These are phyloP conservation scores for Diplotaxis tenuifolia DNA, from an alignment of 345 rosid species.

Conservation along the genomic window DNA sequence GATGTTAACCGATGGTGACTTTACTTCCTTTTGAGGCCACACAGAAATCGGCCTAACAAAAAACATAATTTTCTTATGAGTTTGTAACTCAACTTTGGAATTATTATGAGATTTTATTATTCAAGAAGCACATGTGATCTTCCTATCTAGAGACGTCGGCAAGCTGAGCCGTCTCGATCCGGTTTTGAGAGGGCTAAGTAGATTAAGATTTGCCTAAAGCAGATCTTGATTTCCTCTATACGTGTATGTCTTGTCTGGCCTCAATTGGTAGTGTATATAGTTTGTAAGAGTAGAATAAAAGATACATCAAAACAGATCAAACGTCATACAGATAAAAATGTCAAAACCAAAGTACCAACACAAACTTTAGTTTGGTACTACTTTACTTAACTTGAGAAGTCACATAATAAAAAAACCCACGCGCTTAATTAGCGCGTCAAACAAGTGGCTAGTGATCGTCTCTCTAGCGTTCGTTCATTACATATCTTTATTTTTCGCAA, in stretches of 20 bases:
- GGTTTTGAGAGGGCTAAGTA: neutral
- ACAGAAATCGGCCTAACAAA: neutral
- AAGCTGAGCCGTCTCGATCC: neutral
- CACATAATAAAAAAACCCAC: neutral
- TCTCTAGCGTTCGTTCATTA: slow-evolving; percentile 24
- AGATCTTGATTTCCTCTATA: neutral
- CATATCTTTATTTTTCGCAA: neutral
- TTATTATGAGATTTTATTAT: slow-evolving; percentile 1
- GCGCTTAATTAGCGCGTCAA: slow-evolving; percentile 26
- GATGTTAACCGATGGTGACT: neutral
- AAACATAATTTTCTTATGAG: neutral
- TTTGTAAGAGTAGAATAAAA: too few relatives aligned
- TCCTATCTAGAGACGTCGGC: neutral
- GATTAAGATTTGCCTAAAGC: neutral
- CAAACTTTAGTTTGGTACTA: neutral
- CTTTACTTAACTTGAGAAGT: neutral
- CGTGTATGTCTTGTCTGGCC: neutral
- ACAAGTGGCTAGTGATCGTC: slow-evolving; percentile 18
- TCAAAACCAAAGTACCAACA: slow-evolving; percentile 16
- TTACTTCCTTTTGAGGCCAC: slow-evolving; percentile 3
- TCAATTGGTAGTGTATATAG: neutral
- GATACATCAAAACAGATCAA: neutral
- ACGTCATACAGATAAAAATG: slow-evolving; percentile 20
- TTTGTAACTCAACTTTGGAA: neutral
- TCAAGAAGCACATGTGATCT: neutral